Conservation (phyloP, 371 early-diverging fungal species). For the Mortierella sp. region DNA sequence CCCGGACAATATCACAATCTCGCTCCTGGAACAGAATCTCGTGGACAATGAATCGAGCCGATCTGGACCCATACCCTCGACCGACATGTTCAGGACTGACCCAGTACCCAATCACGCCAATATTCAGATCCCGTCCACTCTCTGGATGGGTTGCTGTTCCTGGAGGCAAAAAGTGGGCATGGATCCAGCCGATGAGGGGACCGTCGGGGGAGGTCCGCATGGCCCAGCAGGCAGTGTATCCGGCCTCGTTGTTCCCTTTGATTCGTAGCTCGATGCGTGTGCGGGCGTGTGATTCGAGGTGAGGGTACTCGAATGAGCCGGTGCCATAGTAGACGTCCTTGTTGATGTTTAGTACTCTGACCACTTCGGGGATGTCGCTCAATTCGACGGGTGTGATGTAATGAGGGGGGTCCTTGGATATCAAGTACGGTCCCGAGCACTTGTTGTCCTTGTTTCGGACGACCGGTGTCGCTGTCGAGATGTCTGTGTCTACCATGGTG, state of each 20-base stretch:
- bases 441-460: not conserved
- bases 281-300: slow-evolving; percentile 19
- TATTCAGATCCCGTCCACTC: not conserved
- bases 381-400: slow-evolving; percentile 17
- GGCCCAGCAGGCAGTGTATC: slow-evolving; percentile 7
- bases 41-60: slow-evolving; percentile 9
- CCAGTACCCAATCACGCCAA: slow-evolving; percentile 20
- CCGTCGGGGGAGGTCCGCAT: slow-evolving; percentile 17
- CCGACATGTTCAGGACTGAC: slow-evolving; percentile 16
- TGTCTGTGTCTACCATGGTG: too few species aligned
- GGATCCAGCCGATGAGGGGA: slow-evolving; percentile 17
- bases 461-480: not conserved
- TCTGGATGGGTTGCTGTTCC: not conserved
- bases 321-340: slow-evolving; percentile 25
- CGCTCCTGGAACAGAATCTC: slow-evolving; percentile 11
- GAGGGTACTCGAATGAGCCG: slow-evolving; percentile 15
- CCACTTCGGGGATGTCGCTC: slow-evolving; percentile 20
- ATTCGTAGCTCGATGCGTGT: not conserved
- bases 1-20: slow-evolving; percentile 9
- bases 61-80: slow-evolving; percentile 12
- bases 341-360: slow-evolving; percentile 22
- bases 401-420: slow-evolving; percentile 17
- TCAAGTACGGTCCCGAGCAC: slow-evolving; percentile 28
- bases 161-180: slow-evolving; percentile 2
- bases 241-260: not conserved